A percentile compares a stretch with the other conserved stretches of the same genome.
These are phyloP conservation scores for Strigomonas galati DNA, from an alignment of 208 protist genomes.

Conservation along the genomic window DNA sequence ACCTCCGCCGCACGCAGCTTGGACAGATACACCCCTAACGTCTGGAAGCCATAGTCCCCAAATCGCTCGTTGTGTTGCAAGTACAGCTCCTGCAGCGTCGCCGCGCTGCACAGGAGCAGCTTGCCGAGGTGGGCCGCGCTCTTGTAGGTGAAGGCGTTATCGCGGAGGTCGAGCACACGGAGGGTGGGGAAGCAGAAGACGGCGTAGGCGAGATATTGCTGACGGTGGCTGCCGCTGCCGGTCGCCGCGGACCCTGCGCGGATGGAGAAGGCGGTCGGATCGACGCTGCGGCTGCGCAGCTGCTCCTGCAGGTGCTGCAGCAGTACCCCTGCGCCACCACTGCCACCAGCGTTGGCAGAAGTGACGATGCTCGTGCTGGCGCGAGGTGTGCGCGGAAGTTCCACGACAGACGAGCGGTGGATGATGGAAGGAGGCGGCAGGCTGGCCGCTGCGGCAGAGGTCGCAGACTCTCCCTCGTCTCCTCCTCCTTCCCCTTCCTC, in stretches of 20 bases:
- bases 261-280: not conserved
- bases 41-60: constrained; percentile 74
- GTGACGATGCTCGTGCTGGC: not conserved
- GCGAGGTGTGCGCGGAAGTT: no score
- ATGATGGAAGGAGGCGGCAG: no score
- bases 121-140: constrained; percentile 62
- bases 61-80: constrained; percentile 51
- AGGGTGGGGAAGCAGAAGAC: constrained; percentile 28
- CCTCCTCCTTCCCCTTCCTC: not conserved
- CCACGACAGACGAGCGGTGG: no score
- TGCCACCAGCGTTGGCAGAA: not conserved
- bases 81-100: constrained; percentile 59
- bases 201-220: constrained; percentile 15
- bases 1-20: constrained; percentile 42
- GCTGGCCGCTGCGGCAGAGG: not conserved
- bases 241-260: no score
- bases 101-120: constrained; percentile 54
- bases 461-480: not conserved
- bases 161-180: constrained; percentile 63
- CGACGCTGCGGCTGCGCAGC: not conserved
- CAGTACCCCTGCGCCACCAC: no score
- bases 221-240: not conserved
- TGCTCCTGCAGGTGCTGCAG: no score
- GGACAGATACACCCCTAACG: constrained; percentile 63
- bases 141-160: constrained; percentile 60